phyloP scores from a whole-genome alignment of 176 grass and related monocot species.

The Triticum urartu region DNA sequence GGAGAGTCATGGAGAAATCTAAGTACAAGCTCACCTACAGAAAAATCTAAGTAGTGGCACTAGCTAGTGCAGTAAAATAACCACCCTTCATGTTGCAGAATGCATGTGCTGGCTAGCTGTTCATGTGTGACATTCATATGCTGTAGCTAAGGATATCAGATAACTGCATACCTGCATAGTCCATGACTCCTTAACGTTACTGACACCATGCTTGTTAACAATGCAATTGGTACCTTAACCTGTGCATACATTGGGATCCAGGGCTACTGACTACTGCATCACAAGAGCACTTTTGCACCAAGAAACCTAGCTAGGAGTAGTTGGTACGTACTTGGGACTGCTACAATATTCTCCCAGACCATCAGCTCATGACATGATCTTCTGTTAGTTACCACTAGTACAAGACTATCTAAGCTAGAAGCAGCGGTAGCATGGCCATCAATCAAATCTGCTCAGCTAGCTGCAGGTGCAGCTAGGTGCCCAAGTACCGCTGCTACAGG shows the following conservation, averaged over 20 bases:
- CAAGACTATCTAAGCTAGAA: neutral
- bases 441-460: constrained; percentile 20
- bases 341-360: constrained; percentile 15
- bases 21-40: neutral
- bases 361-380: constrained; percentile 10
- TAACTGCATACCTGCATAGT: neutral
- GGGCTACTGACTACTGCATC: neutral
- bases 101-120: constrained; percentile 26
- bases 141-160: neutral
- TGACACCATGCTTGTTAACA: constrained; percentile 23
- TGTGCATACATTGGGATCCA: constrained; percentile 33
- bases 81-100: constrained; percentile 19
- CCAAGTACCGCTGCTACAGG: constrained; percentile 3
- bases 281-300: constrained; percentile 27
- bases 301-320: constrained; percentile 10
- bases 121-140: constrained; percentile 30
- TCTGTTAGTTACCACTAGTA: neutral
- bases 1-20: constrained; percentile 24
- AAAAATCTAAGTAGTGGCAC: constrained; percentile 26
- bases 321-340: constrained; percentile 19
- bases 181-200: neutral
- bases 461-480: constrained; percentile 10
- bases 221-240: constrained; percentile 15
- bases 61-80: constrained; percentile 29
- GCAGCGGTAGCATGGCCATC: neutral